Evolutionary conservation across 2,329 filamentous ascomycete genomes (phyloP).

Genomic region (Blastomyces gilchristii): DNA sequence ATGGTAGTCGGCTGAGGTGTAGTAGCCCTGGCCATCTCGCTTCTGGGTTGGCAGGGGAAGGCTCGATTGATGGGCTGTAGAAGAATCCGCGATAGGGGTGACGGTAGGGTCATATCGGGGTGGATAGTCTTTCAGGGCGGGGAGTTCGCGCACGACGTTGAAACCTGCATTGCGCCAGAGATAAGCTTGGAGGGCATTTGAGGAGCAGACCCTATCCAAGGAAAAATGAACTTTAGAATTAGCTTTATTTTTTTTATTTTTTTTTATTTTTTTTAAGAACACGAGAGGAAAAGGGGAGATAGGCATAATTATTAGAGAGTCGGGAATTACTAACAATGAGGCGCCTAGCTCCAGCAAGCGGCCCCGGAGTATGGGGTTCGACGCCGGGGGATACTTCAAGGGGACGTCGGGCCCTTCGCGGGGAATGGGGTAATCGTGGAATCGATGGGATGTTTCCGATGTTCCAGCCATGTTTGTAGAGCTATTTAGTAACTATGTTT

Average conservation of each 20-base stretch:
- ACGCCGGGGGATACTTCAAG: constrained; percentile 42
- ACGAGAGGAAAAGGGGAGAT: no score
- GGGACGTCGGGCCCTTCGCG: constrained; percentile 33
- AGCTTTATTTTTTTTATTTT: neutral
- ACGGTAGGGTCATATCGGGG: constrained; percentile 50
- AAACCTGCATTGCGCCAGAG: constrained; percentile 67
- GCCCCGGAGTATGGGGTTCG: constrained; percentile 63
- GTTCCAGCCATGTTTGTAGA: neutral
- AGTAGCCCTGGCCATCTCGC: constrained; percentile 39
- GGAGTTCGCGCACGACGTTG: constrained; percentile 44
- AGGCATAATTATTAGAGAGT: neutral
- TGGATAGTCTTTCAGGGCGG: constrained; percentile 44
- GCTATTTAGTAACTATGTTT: no score
- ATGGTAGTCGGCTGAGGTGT: constrained; percentile 67
- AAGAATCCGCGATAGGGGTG: constrained; percentile 31
- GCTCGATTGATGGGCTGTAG: constrained; percentile 15
- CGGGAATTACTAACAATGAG: constrained; percentile 44
- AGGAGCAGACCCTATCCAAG: constrained; percentile 43
- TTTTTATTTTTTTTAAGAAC: no score
- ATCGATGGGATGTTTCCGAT: constrained; percentile 12
- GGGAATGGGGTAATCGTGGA: constrained; percentile 30
- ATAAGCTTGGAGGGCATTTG: constrained; percentile 51
- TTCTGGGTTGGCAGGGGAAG: constrained; percentile 27
- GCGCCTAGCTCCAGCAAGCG: constrained; percentile 51
- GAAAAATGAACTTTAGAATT: constrained; percentile 1